These are phyloP conservation scores for Talaromyces liani DNA, from an alignment of 495 filamentous ascomycete genomes.

Conservation along the genomic window DNA sequence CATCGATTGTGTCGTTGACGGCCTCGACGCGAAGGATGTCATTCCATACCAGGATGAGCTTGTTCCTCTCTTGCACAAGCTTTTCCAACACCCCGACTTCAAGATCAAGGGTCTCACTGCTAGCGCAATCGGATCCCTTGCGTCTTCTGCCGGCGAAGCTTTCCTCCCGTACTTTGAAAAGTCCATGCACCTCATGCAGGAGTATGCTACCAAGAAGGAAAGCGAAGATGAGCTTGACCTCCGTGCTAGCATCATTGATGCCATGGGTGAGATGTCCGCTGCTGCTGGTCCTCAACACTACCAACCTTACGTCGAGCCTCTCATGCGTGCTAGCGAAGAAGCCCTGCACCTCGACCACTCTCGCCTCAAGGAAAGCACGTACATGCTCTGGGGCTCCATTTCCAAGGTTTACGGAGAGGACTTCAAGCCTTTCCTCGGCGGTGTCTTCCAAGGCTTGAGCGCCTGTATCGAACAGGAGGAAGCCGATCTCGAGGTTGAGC, in stretches of 20 bases:
- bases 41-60: slow-evolving; percentile 73
- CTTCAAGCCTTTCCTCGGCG: slow-evolving; percentile 78
- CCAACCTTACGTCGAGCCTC: slow-evolving; percentile 77
- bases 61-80: slow-evolving; percentile 70
- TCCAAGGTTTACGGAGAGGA: slow-evolving; percentile 90
- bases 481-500: slow-evolving; percentile 70
- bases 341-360: slow-evolving; percentile 84
- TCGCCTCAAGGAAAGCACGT: slow-evolving; percentile 86
- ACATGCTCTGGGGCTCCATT: slow-evolving; percentile 91
- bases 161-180: slow-evolving; percentile 87
- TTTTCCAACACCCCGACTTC: slow-evolving; percentile 75
- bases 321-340: slow-evolving; percentile 89
- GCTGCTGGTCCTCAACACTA: slow-evolving; percentile 84
- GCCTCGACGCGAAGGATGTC: slow-evolving; percentile 77
- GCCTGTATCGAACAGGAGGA: slow-evolving; percentile 85
- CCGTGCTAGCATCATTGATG: slow-evolving; percentile 79
- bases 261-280: slow-evolving; percentile 83
- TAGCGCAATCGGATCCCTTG: slow-evolving; percentile 83
- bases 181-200: slow-evolving; percentile 77
- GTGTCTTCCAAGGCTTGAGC: slow-evolving; percentile 78
- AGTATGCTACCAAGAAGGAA: slow-evolving; percentile 80
- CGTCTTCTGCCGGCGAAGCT: slow-evolving; percentile 67
- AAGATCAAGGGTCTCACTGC: slow-evolving; percentile 86
- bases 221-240: slow-evolving; percentile 84
- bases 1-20: slow-evolving; percentile 84